phyloP scores from a whole-genome alignment of 2,329 filamentous ascomycete species.

The Phialocephala sp. region DNA sequence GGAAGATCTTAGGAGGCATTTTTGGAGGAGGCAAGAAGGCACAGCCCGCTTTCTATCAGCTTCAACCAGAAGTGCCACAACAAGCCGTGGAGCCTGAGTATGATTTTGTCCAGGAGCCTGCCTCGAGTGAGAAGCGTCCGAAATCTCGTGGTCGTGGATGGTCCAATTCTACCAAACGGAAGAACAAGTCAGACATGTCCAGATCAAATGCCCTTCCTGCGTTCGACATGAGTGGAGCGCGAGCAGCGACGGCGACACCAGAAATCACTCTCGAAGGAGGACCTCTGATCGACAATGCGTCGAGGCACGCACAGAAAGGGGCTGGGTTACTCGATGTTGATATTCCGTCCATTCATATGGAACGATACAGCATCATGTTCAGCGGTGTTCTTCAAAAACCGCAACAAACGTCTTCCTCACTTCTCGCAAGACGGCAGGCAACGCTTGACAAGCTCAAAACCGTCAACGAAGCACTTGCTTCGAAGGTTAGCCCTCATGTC shows the following conservation, averaged over 20 bases:
- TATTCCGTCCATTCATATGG: slow-evolving; percentile 80
- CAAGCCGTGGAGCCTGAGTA: slow-evolving; percentile 21
- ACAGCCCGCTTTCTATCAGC: slow-evolving; percentile 40
- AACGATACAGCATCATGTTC: slow-evolving; percentile 96
- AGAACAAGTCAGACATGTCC: slow-evolving; percentile 35
- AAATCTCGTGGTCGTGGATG: slow-evolving; percentile 32
- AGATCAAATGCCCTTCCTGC: slow-evolving; percentile 38
- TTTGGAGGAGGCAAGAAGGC: slow-evolving; percentile 50
- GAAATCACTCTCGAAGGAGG: slow-evolving; percentile 36
- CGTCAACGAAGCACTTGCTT: slow-evolving; percentile 52
- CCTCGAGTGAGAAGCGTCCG: slow-evolving; percentile 22
- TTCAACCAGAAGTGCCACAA: slow-evolving; percentile 35
- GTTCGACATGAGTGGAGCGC: slow-evolving; percentile 29
- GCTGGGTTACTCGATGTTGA: slow-evolving; percentile 70
- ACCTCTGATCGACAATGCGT: slow-evolving; percentile 19
- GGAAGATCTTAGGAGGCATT: slow-evolving; percentile 61
- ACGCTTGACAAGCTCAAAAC: slow-evolving; percentile 63
- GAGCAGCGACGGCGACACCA: slow-evolving; percentile 24
- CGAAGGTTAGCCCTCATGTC: slow-evolving; percentile 41
- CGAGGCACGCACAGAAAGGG: slow-evolving; percentile 13
- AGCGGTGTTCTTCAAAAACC: slow-evolving; percentile 66
- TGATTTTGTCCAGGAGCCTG: slow-evolving; percentile 17
- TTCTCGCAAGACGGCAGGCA: slow-evolving; percentile 63
- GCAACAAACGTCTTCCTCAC: slow-evolving; percentile 35
- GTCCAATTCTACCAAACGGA: slow-evolving; percentile 35